Base-by-base conservation (phyloP, 306 rosid genomes). In the Trifolium fragiferum region DNA sequence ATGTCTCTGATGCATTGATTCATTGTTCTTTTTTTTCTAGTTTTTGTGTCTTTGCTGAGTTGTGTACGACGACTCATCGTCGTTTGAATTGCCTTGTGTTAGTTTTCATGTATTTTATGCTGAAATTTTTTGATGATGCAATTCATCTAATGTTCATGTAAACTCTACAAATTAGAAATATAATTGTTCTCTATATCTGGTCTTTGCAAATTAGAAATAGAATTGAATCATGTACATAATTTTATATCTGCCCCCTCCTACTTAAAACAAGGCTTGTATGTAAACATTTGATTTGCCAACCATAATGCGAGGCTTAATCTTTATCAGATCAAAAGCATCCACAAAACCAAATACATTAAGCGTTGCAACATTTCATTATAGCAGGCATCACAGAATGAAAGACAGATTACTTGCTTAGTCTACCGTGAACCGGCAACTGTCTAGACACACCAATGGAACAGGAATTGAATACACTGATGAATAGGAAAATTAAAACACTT, bases 41-140 rank as follows among this genome's bases (percentile, higher is more conserved):
- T 14, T 60, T 15, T 60, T n/a, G 43, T 13, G 11, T 60, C 64
- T 25, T 25, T 6, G 64, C 4, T 14, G 64, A 25, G 18, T 58
- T 58, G 64, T 58, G 64, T 25, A 58, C 64, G 64, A 58, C 38
- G 38, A 58, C 64, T 58, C 1, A 25, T 58, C 64, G 64, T 58
- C 64, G 64, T 58, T 58, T 58, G 64, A 58, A 58, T 58, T 58
- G 64, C 62, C 33, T 21, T 21, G 1, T 55, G n/a, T 10, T n/a
- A n/a, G n/a, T n/a, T 21, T 21, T 55, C n/a, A 11, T 21, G 10
- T 55, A 21, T 20, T 54, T 54, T 55, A 8, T 4, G 14, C 64
- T 12, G 6, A 25, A 14, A 2, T 58, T 23, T 23, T 58, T 23
- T 58, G 64, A 58, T 58, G 64, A 58, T 58, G 38, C 64, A 58